phyloP scores from a whole-genome alignment of 768 basidiomycete species.

The Rubroboletus pulcherrimus region DNA sequence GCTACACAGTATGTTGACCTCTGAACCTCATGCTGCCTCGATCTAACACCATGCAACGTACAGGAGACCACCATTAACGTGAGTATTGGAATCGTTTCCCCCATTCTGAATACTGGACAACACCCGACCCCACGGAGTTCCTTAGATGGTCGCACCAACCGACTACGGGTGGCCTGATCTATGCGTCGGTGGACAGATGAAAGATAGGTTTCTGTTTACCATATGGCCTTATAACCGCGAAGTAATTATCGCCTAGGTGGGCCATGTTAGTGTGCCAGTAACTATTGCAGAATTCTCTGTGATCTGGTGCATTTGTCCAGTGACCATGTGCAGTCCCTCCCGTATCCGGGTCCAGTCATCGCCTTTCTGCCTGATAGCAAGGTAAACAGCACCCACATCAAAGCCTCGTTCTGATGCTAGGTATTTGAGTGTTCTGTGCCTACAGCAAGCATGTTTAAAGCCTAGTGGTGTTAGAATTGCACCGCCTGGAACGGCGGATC shows the following conservation, averaged over 20 bases:
- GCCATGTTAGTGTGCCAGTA: not conserved
- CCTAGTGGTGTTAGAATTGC: not conserved
- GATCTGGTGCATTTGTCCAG: not conserved
- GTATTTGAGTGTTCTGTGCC: not conserved
- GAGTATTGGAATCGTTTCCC: not conserved
- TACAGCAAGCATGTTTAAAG: not conserved
- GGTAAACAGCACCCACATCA: not conserved
- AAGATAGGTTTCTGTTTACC: not conserved
- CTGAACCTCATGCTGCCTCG: not conserved
- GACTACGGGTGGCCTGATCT: not conserved
- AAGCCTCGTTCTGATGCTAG: not conserved
- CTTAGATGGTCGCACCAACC: not conserved
- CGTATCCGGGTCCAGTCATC: not conserved
- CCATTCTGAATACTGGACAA: not conserved
- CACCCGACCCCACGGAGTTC: not conserved
- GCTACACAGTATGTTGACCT: not conserved
- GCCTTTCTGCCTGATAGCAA: not conserved
- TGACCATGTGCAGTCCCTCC: not conserved
- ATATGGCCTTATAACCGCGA: not conserved
- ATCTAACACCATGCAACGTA: not conserved
- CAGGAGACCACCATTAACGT: not conserved
- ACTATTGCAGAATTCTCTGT: not conserved
- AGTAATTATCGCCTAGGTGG: not conserved
- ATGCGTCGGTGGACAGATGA: not conserved
- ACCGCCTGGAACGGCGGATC: not conserved